Base-by-base conservation (phyloP, 257 asterid species). In the Plantago major region DNA sequence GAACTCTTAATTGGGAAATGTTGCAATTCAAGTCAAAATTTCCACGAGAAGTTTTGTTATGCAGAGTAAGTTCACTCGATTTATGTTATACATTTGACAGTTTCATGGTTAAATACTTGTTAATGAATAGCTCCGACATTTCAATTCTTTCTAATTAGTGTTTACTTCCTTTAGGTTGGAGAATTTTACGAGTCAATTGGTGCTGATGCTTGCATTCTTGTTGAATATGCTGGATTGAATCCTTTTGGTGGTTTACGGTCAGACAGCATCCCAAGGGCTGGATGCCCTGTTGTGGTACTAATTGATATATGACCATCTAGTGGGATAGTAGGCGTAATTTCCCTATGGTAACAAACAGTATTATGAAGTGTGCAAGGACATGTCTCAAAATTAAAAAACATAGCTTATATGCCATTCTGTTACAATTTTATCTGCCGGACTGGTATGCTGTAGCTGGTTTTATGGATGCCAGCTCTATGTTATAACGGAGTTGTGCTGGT, bases 131-230 rank as follows among this genome's bases (percentile, higher is more conserved):
- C 60, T 60, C 55, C 42, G 30, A 8, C 54, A 57, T 43, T 67
- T 61, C 60, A 47, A 63, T 60, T 51, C 10, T 55, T 42, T 63
- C 69, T 67, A 53, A 48, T 55, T 46, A 45, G 33, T 58, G 59
- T 11, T 56, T n/a, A 53, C 55, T 60, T 58, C 46, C 42, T 71
- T 72, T 72, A 92, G 99, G 99, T 92, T 60, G 99, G 99, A 63
- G 99, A 92, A 2, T 92, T 92, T 68, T 92, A 92, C 45, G 99
- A 92, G 86, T 90, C 99, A 0, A 78, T 92, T 68, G 99, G 99
- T 54, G 58, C 85, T 59, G 99, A 89, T 84, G 97, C 99, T 52
- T 89, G 97, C 81, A 80, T 92, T 74, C 96, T 92, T 64, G 99
- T 92, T 62, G 99, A 92, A 71, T 89, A 89, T 77, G 99, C 95